Evolutionary conservation across 495 filamentous ascomycete genomes (phyloP), one percentile per base, ranked within the genome.

Genomic region (Penicillium daleae): DNA sequence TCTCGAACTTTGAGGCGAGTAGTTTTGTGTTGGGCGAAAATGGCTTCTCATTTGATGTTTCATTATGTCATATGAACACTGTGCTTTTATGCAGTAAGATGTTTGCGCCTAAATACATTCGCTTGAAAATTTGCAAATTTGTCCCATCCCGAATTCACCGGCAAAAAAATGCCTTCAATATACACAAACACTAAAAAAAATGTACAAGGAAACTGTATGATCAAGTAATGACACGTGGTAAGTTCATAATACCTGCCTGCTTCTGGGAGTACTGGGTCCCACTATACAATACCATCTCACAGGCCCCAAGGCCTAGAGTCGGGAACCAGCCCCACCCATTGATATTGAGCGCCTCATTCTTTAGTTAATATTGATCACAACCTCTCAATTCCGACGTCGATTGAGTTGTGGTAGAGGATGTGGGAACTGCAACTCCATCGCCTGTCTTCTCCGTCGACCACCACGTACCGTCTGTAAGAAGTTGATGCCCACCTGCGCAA

Each of bases 401-500:
- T 61, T 22, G 8, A 39, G 62, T 17, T 64, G 70, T 15, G 70
- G 65, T 3, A 71, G 61, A 19, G 68, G 70, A 22, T 68, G 67
- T 17, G 65, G 70, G 52, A 72, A 68, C 32, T 72, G 67, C 27
- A 66, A 35, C 35, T 71, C 65, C 61, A 73, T 56, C 21, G 62
- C 50, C 15, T 63, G 66, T 56, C 68, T 66, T 35, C 70, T 60
- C 27, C 68, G 72, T 59, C 72, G 61, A 51, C 75, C 69, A 2
- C 42, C 51, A 39, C 74, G 72, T 48, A 74, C 9, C 15, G 72
- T 67, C 12, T 80, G 76, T 33, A 73, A 37, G 22, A 72, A 61
- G 35, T 79, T 75, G 44, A 68, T 60, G 21, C 73, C 74, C 54
- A 81, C 57, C 42, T 77, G 77, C 7, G 62, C 72, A 35, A 70